phyloP scores from a whole-genome alignment of 805 yeast species.

The Wickerhamomyces ciferrii region DNA sequence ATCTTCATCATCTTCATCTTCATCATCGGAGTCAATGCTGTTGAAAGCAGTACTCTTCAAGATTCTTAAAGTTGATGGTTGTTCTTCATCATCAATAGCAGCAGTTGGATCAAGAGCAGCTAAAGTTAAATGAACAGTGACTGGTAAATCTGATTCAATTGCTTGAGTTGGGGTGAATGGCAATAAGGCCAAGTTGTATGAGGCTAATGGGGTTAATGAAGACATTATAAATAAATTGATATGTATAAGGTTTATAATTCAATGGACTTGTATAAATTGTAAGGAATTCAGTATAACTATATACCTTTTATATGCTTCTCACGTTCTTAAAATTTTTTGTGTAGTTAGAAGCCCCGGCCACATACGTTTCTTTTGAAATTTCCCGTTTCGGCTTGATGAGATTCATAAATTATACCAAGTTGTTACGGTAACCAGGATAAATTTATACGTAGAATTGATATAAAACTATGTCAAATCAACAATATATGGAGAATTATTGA shows the following conservation, averaged over 20 bases:
- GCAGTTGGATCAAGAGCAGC: conserved; percentile 91
- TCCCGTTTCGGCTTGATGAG: conserved; percentile 18
- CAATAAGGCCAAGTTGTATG: conserved; percentile 77
- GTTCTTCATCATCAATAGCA: conserved; percentile 70
- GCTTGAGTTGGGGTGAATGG: conserved; percentile 91
- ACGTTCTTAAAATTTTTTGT: not conserved
- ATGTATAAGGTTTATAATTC: not conserved
- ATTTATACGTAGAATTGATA: not conserved
- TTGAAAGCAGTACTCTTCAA: conserved; percentile 56
- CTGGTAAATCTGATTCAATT: conserved; percentile 79
- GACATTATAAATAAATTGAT: conserved; percentile 37
- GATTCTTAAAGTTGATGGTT: conserved; percentile 87
- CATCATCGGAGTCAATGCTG: conserved; percentile 34
- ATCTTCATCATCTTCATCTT: conserved; percentile 38
- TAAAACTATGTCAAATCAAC: too few species aligned
- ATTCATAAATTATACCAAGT: not conserved
- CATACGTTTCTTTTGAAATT: conserved; percentile 22
- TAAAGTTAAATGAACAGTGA: conserved; percentile 85
- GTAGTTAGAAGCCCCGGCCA: not conserved
- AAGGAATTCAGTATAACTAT: not conserved
- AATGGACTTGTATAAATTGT: not conserved
- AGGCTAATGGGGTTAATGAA: conserved; percentile 74
- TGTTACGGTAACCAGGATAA: not conserved
- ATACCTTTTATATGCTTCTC: not conserved
- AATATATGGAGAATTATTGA: not conserved